Evolutionary conservation across 2,329 filamentous ascomycete species (phyloP).

Genomic region (Claviceps fusiformis): DNA sequence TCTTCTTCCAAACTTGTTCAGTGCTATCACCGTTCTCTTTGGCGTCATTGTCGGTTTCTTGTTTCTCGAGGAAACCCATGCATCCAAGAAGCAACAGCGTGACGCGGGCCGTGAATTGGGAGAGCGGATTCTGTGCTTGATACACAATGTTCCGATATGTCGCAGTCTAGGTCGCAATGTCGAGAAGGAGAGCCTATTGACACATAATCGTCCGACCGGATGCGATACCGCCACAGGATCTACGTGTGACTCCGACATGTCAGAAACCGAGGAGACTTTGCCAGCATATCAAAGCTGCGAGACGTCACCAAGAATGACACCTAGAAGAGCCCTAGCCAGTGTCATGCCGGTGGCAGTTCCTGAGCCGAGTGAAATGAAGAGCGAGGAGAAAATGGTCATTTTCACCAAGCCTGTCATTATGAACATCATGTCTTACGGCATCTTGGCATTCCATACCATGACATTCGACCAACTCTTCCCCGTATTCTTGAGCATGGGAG

Average conservation of each 20-base stretch:
- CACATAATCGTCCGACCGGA: conserved; percentile 46
- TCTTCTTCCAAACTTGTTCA: conserved; percentile 83
- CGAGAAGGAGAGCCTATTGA: conserved; percentile 51
- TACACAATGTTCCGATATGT: conserved; percentile 20
- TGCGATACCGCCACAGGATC: conserved; percentile 39
- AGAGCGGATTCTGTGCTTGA: conserved; percentile 46
- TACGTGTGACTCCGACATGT: background rate
- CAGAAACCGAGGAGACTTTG: conserved; percentile 39
- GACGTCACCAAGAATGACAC: conserved; percentile 34
- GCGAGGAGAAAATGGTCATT: conserved; percentile 29
- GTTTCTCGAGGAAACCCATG: conserved; percentile 90
- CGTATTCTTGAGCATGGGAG: conserved; percentile 67
- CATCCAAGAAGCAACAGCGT: conserved; percentile 59
- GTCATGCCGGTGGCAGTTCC: conserved; percentile 1
- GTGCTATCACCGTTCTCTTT: conserved; percentile 60
- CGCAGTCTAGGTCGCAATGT: conserved; percentile 25
- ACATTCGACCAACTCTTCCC: conserved; percentile 91
- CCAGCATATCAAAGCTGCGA: conserved; percentile 56
- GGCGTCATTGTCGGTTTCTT: conserved; percentile 68
- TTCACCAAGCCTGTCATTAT: conserved; percentile 79
- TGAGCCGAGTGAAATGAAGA: background rate
- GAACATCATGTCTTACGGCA: conserved; percentile 81
- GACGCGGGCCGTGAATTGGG: conserved; percentile 70
- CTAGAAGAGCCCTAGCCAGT: conserved; percentile 14
- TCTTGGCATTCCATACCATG: conserved; percentile 93